Conservation (phyloP, 345 rosid genomes). For the Aegle marmelos region DNA sequence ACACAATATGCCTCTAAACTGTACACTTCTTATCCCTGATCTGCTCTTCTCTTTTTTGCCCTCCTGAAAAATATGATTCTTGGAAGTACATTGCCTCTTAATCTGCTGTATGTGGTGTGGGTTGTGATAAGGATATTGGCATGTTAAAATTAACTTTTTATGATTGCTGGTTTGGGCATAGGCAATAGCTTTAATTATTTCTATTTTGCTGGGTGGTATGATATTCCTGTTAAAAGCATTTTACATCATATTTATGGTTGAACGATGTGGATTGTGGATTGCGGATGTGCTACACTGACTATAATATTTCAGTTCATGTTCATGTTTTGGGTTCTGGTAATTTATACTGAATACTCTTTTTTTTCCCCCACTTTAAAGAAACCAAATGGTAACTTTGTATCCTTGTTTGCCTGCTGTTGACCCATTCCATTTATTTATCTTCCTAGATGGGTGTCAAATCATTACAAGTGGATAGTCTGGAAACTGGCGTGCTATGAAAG, state of each 20-base stretch:
- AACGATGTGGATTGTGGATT: not conserved
- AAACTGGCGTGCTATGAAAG: constrained; percentile 83
- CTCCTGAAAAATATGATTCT: not conserved
- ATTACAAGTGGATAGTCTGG: constrained; percentile 95
- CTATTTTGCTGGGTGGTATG: not conserved
- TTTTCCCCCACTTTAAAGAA: not conserved
- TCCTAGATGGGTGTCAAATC: constrained; percentile 83
- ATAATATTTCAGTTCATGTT: not conserved
- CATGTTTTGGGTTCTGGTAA: not conserved
- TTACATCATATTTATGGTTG: not conserved
- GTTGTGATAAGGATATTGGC: not conserved
- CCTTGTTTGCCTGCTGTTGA: not conserved
- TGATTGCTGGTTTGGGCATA: not conserved
- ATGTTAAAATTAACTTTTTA: not conserved
- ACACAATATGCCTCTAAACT: constrained; percentile 52
- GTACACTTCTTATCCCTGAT: constrained; percentile 39
- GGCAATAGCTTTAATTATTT: not conserved
- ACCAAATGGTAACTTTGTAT: not conserved
- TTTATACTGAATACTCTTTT: not conserved
- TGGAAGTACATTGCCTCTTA: not conserved
- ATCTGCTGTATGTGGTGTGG: not conserved
- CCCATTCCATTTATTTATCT: constrained; percentile 15
- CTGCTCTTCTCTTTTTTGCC: constrained; percentile 2
- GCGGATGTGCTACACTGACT: not conserved
- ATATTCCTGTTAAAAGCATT: not conserved